Evolutionary conservation across 768 basidiomycete species (phyloP), one percentile per base, ranked within the genome.

Genomic region (Rhodotorula paludigena): DNA sequence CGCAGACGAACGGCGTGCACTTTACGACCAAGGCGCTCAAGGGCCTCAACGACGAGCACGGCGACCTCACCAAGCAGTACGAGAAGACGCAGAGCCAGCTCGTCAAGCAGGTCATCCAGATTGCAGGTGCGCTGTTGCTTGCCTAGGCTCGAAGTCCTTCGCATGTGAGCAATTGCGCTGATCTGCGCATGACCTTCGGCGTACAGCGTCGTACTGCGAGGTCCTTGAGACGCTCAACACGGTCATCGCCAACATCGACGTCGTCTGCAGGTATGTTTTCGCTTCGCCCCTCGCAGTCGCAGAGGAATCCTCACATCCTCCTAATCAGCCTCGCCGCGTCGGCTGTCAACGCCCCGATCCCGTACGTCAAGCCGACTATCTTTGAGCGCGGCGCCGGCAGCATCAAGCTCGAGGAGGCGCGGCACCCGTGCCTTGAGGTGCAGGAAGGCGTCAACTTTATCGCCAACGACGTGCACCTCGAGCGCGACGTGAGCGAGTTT

Each of bases 361-460:
- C 89, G 5, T 98, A 96, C 75, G 84, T 94, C 58, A 94, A 91
- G 77, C 96, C 94, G 0, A 84, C 36, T 10, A 28, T 69, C 5
- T 53, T 16, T 35, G 33, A 38, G 41, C 63, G 5, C 66, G 92
- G 92, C 20, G 82, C 85, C 9, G 92, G 93, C 3, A 86, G 86
- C 75, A 81, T 98, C 18, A 78, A 90, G 47, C 81, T 98, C 32
- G 84, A 83, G 66, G 90, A 92, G 42, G 92, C 94, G 18, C 83
- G 96, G 33, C 96, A 99, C 80, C 96, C 96, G 21, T 97, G 94
- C 74, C 81, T 99, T 28, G 96, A 99, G 78, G 88, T 94, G 9
- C 92, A 97, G 76, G 94, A 97, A 57, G 96, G 92, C 47, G 83
- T 99, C 48, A 87, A 84, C 74, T 98, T 98, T 78, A 98, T 99